Evolutionary conservation across 164 flowering plant species (phyloP).

Genomic region (Cinnamomum micranthum): DNA sequence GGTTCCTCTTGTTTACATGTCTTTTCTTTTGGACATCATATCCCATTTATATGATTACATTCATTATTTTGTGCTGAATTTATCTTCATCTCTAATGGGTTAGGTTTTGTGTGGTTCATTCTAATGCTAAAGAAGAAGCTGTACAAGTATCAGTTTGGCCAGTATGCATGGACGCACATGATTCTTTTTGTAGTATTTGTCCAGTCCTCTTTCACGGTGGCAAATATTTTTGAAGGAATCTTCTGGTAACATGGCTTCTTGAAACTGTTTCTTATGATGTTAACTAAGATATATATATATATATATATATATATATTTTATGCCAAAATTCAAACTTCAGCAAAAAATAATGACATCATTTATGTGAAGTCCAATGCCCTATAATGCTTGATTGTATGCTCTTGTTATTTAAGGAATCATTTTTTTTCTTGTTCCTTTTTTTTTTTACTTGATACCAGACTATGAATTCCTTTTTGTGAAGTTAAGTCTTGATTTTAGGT

Average conservation of each 20-base stretch:
- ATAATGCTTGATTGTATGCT: background rate
- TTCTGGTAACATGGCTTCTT: conserved; percentile 61
- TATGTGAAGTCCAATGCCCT: background rate
- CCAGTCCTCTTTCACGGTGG: conserved; percentile 89
- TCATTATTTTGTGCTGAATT: conserved; percentile 6
- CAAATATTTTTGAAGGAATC: conserved; percentile 94
- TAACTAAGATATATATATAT: too few species aligned
- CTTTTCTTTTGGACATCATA: background rate
- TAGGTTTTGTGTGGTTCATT: conserved; percentile 98
- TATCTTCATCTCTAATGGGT: conserved; percentile 2
- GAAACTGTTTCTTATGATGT: background rate
- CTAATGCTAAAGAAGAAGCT: conserved; percentile 91
- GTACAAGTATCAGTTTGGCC: conserved; percentile 99
- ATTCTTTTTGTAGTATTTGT: conserved; percentile 92
- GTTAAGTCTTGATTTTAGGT: too few species aligned
- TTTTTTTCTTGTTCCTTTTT: background rate
- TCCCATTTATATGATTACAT: background rate
- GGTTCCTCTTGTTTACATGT: background rate
- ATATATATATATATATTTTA: too few species aligned
- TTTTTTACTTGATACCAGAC: background rate
- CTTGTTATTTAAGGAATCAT: background rate
- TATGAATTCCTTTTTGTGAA: too few species aligned
- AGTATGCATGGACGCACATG: conserved; percentile 99
- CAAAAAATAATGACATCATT: too few species aligned
- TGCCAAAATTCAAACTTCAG: too few species aligned